Evolutionary conservation across 2,329 filamentous ascomycete species (phyloP), one percentile per base, ranked within the genome.

Genomic region (Onygena corvina): DNA sequence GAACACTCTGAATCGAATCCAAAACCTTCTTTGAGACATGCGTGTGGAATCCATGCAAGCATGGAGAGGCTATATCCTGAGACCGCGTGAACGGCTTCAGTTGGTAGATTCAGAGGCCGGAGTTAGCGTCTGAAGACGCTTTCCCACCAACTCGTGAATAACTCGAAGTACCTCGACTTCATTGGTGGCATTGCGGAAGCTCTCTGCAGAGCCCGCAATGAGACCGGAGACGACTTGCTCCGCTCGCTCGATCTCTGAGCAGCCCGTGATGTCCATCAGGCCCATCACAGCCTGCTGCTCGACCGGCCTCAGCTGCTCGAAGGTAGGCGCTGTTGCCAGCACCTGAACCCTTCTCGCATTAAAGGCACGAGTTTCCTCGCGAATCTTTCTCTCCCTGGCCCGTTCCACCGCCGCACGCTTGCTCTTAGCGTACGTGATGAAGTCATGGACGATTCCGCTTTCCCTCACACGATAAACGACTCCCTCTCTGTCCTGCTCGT

Each of bases 361-460:
- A 4, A 25, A 45, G 31, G 48, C n/a, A n/a, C 48, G 21, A 34
- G 46, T 16, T 30, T 23, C 11, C 12, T 21, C 35, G 44, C 8
- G 16, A n/a, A 30, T n/a, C 25, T 27, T 18, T 12, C 21, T 46
- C 14, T 25, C 16, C 20, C 29, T 30, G 16, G 29, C 48, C 25
- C 23, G 12, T 25, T 49, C 34, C 33, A 9, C 31, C 46, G 18
- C 27, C 36, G 36, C 27, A 48, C 38, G 47, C 14, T 52, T 47
- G 29, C 63, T 64, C 61, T 77, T 79, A 56, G 79, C 70, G 54
- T 74, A 75, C 60, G 73, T 70, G 52, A 94, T 79, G 63, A 94
- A 88, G 60, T 87, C 81, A 9, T 81, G 71, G 58, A 83, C 76
- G 56, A 88, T 72, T 30, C 80, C 80, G 58, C 72, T 72, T 53